Conservation (phyloP, 305 asterid species). For the Fraxinus sp. region DNA sequence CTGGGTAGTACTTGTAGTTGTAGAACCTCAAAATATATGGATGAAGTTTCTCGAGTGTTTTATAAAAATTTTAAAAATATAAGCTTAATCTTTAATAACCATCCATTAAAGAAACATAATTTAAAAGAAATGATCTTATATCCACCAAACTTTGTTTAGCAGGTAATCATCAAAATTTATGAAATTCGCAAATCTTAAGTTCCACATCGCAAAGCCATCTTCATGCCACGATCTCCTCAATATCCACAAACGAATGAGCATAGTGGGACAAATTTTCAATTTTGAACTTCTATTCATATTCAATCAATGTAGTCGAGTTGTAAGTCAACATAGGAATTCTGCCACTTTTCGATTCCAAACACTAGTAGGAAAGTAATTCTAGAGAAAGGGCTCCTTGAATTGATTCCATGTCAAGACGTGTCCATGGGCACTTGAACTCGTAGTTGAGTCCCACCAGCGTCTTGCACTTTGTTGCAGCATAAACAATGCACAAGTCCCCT, state of each 20-base stretch:
- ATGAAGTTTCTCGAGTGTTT: no score
- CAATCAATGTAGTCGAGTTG: not conserved
- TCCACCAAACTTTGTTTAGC: not conserved
- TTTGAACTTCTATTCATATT: not conserved
- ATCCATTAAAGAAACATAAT: no score
- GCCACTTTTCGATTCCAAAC: not conserved
- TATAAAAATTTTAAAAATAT: no score
- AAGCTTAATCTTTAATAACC: not conserved
- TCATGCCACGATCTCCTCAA: not conserved
- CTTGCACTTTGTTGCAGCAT: not conserved
- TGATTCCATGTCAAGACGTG: not conserved
- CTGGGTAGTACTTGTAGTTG: not conserved
- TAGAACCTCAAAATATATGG: not conserved
- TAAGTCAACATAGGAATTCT: not conserved
- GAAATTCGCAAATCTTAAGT: not conserved
- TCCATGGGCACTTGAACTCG: not conserved
- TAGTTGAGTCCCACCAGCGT: not conserved
- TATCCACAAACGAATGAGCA: not conserved
- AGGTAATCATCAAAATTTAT: no score
- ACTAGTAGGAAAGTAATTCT: not conserved
- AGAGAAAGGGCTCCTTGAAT: not conserved
- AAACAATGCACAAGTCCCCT: not conserved
- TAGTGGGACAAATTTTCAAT: not conserved
- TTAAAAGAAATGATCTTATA: not conserved
- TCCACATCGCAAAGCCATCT: not conserved